Evolutionary conservation across 805 yeast species (phyloP).

Genomic region (Saccharomycopsis fibuligera): DNA sequence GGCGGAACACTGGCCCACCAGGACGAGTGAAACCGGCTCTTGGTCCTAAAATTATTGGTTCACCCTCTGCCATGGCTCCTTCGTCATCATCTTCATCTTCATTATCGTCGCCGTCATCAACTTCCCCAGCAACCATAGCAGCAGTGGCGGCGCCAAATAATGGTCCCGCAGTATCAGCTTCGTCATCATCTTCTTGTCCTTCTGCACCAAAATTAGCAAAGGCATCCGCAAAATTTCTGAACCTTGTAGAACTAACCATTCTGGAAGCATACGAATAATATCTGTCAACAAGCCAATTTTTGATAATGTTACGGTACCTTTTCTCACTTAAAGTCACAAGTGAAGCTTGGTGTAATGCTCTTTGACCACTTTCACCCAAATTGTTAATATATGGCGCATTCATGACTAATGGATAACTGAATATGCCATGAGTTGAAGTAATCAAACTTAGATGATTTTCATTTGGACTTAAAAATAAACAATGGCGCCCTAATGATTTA

Average conservation of each 20-base stretch:
- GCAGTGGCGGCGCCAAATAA: background rate
- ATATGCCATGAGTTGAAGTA: conserved; percentile 1
- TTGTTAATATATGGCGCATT: conserved; percentile 67
- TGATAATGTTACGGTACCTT: conserved; percentile 52
- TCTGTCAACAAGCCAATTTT: conserved; percentile 57
- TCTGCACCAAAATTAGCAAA: background rate
- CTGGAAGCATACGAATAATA: conserved; percentile 43
- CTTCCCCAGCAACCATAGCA: background rate
- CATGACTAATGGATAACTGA: no score
- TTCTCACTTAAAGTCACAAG: conserved; percentile 33
- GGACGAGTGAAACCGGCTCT: no score
- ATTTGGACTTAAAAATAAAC: conserved; percentile 20
- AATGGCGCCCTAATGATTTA: background rate
- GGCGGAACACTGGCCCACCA: no score
- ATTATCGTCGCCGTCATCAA: background rate
- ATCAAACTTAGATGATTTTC: conserved; percentile 28
- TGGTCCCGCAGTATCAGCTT: background rate
- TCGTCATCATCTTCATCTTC: no score
- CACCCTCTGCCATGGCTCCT: background rate
- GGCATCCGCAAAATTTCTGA: background rate
- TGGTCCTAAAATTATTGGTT: no score
- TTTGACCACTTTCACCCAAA: conserved; percentile 68
- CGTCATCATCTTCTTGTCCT: background rate
- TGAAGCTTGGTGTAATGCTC: conserved; percentile 27
- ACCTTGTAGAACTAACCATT: conserved; percentile 26